Percentiles rank a stretch among this genome's conserved stretches.
These are phyloP conservation scores for Ceratocystis diversiconidia DNA, from an alignment of 2,329 filamentous ascomycete species.

Conservation along the genomic window DNA sequence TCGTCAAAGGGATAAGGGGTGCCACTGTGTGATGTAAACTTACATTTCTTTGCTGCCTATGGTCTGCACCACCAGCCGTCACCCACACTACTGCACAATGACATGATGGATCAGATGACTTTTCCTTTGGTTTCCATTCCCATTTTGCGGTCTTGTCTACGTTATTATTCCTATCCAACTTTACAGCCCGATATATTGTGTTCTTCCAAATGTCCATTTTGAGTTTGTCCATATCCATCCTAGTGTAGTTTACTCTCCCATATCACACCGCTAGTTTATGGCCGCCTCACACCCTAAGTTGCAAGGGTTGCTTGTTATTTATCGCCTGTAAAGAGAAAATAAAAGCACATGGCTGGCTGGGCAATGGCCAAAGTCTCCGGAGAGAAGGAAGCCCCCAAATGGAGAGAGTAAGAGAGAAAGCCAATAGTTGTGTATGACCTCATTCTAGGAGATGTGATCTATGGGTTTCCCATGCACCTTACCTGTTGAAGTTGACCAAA, in stretches of 20 bases:
- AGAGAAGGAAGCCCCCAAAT: neutral
- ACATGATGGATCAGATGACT: conserved; percentile 3
- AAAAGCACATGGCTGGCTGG: neutral
- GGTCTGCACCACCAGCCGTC: neutral
- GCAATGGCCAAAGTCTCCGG: neutral
- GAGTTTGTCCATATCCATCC: neutral
- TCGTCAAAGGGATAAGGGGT: neutral
- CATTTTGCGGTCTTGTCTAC: neutral
- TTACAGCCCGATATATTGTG: neutral
- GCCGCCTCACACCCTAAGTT: neutral
- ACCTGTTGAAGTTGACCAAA: neutral
- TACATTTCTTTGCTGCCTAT: neutral
- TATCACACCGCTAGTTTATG: neutral
- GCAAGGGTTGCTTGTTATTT: neutral
- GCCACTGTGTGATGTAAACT: neutral
- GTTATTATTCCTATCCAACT: neutral
- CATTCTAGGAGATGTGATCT: neutral
- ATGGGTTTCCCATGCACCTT: neutral
- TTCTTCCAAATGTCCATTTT: neutral
- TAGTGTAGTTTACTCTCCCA: neutral
- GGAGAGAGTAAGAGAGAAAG: neutral
- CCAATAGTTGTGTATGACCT: neutral
- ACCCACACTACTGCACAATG: neutral
- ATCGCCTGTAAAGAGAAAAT: neutral
- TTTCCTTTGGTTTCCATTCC: neutral